phyloP scores from a whole-genome alignment of 1,284 basidiomycete genomes.

The Heliocybe sulcata region DNA sequence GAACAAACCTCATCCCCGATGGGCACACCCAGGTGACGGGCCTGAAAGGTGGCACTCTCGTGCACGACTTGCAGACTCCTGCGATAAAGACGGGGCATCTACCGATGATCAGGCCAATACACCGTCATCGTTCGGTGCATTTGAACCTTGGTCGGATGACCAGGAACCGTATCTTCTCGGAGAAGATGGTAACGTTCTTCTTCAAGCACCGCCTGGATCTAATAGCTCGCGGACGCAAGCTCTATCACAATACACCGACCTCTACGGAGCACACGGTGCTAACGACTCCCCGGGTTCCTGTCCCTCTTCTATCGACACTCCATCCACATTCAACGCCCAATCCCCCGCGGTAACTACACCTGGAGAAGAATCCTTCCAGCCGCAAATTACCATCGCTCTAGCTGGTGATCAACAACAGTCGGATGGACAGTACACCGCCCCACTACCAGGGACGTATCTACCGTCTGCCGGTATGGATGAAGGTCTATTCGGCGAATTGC shows the following conservation, averaged over 20 bases:
- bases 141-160: neutral
- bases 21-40: conserved; percentile 32
- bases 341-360: neutral
- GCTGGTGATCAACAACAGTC: neutral
- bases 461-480: conserved; percentile 3
- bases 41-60: conserved; percentile 18
- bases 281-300: neutral
- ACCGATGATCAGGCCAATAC: neutral
- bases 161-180: neutral
- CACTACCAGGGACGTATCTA: conserved; percentile 6
- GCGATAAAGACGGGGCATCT: neutral
- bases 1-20: conserved; percentile 67
- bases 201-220: neutral
- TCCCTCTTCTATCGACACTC: neutral
- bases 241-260: neutral
- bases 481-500: conserved; percentile 8
- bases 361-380: neutral
- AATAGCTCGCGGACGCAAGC: neutral
- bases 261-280: neutral
- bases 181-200: neutral
- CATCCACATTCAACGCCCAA: neutral
- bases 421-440: conserved; percentile 3
- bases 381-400: neutral
- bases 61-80: conserved; percentile 10
- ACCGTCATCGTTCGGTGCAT: neutral